Evolutionary conservation across 768 basidiomycete genomes (phyloP).

Genomic region (Candolleomyces aberdarensis): DNA sequence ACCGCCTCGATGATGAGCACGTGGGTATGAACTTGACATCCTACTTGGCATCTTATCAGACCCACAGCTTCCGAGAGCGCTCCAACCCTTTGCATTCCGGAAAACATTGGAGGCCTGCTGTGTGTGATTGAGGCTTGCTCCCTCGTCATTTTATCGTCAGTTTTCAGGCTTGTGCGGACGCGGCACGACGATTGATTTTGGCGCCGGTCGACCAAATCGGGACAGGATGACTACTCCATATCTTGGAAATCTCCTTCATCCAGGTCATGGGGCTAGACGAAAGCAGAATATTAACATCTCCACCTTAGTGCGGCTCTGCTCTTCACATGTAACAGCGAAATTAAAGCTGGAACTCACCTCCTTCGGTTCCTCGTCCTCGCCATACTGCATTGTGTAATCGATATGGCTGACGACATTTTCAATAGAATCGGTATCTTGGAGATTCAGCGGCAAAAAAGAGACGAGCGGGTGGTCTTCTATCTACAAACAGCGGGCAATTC

Average conservation of each 20-base stretch:
- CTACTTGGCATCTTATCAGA: too few relatives aligned
- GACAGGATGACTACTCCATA: constrained; percentile 44
- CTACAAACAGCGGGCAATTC: constrained; percentile 35
- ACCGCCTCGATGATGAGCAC: neutral
- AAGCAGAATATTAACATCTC: constrained; percentile 11
- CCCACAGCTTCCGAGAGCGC: too few relatives aligned
- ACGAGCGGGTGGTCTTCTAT: constrained; percentile 99
- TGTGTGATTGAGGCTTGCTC: too few relatives aligned
- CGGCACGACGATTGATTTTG: neutral
- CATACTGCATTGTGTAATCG: constrained; percentile 98
- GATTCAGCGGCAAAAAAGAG: constrained; percentile 92
- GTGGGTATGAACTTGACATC: neutral
- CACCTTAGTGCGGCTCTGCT: constrained; percentile 1
- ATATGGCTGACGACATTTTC: constrained; percentile 92
- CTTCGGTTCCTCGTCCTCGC: constrained; percentile 97
- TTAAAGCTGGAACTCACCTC: constrained; percentile 49
- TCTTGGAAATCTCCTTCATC: constrained; percentile 91
- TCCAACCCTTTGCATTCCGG: too few relatives aligned
- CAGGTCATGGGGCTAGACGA: constrained; percentile 77
- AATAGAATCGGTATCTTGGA: constrained; percentile 85
- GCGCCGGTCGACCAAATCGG: neutral
- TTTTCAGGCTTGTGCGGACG: neutral
- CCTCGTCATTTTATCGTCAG: too few relatives aligned
- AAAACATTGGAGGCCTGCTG: too few relatives aligned
- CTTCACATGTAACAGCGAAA: neutral